Evolutionary conservation across 2,329 filamentous ascomycete species (phyloP).

Genomic region (Penicillium freii): DNA sequence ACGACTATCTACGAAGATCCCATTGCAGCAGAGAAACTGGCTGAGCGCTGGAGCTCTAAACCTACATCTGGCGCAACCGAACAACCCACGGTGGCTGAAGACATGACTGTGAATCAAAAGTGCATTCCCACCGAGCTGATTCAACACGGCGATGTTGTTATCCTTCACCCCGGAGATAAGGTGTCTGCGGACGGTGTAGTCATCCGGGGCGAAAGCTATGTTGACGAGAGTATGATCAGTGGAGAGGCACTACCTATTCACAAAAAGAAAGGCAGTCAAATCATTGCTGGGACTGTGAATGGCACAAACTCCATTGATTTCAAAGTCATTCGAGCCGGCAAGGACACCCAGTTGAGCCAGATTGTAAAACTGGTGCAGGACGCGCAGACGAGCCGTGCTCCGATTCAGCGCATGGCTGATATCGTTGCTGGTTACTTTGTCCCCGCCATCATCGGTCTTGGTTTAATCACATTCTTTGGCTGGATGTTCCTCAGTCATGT

Average conservation of each 20-base stretch:
- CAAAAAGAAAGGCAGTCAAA: slow-evolving; percentile 73
- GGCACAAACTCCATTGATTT: slow-evolving; percentile 89
- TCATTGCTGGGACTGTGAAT: slow-evolving; percentile 96
- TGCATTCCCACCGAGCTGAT: slow-evolving; percentile 91
- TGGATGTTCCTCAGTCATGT: slow-evolving; percentile 97
- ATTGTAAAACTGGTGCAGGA: slow-evolving; percentile 98
- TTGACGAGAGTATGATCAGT: slow-evolving; percentile 98
- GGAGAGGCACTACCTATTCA: slow-evolving; percentile 94
- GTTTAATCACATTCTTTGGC: slow-evolving; percentile 76
- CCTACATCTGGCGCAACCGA: slow-evolving; percentile 8
- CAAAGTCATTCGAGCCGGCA: slow-evolving; percentile 84
- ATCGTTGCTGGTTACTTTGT: slow-evolving; percentile 91
- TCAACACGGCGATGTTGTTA: slow-evolving; percentile 88
- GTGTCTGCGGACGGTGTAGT: slow-evolving; percentile 89
- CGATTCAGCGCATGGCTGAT: slow-evolving; percentile 91
- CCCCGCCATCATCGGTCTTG: slow-evolving; percentile 80
- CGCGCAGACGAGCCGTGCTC: slow-evolving; percentile 88
- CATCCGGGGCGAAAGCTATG: slow-evolving; percentile 84
- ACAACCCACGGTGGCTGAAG: slow-evolving; percentile 12
- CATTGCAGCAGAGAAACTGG: slow-evolving; percentile 86
- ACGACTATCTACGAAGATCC: slow-evolving; percentile 94
- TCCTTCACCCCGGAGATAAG: slow-evolving; percentile 92
- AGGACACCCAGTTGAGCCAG: slow-evolving; percentile 94
- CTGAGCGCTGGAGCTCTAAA: slow-evolving; percentile 64
- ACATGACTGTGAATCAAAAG: slow-evolving; percentile 42